These are phyloP conservation scores for Cystobasidium sp. DNA, from an alignment of 1,284 basidiomycete genomes.

Conservation along the genomic window DNA sequence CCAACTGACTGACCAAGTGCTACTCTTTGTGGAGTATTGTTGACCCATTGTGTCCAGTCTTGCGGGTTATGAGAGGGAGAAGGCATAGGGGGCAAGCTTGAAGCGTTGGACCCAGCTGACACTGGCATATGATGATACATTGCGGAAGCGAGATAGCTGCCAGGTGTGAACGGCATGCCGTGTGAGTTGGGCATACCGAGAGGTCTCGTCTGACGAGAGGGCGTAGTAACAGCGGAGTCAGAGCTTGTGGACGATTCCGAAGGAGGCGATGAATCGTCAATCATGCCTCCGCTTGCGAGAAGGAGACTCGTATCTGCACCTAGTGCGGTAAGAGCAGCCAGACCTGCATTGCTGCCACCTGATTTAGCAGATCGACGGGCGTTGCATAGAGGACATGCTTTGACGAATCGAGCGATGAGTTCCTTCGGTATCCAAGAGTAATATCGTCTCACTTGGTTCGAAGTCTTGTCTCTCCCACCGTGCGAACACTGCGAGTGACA, in stretches of 20 bases:
- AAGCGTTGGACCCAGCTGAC: background rate
- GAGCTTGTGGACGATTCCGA: background rate
- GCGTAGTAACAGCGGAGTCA: background rate
- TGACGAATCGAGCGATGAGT: constrained; percentile 73
- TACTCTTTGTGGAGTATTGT: constrained; percentile 24
- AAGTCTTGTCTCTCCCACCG: constrained; percentile 75
- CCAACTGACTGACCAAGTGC: background rate
- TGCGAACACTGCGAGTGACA: constrained; percentile 70
- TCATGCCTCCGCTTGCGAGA: background rate
- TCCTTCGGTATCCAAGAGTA: constrained; percentile 79
- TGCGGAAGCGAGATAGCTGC: background rate
- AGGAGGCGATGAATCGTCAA: background rate
- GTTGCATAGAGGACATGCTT: constrained; percentile 71
- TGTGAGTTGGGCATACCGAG: background rate
- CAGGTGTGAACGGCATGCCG: background rate
- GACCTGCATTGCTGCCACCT: constrained; percentile 1
- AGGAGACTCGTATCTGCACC: background rate
- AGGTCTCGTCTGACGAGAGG: constrained; percentile 2
- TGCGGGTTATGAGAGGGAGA: constrained; percentile 1
- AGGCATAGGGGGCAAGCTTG: constrained; percentile 18
- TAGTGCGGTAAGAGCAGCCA: constrained; percentile 11
- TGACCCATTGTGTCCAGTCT: constrained; percentile 39
- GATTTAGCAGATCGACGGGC: constrained; percentile 31
- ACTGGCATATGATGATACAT: constrained; percentile 6
- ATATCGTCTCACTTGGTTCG: constrained; percentile 62